Conservation (phyloP, 306 rosid genomes). For the Lupinus albus region DNA sequence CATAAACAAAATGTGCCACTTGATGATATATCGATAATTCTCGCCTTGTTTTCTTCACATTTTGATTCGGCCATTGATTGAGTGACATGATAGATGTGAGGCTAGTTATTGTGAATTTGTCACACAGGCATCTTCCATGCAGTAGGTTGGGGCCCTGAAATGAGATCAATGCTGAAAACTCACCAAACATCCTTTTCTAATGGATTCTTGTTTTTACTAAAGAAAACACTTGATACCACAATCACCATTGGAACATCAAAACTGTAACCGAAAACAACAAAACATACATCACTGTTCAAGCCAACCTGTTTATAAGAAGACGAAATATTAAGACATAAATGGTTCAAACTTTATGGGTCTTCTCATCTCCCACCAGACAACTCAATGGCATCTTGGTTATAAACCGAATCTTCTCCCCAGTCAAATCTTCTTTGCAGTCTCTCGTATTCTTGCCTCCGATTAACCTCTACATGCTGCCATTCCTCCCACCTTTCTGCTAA, state of each 20-base stretch:
- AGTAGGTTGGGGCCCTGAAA: too few relatives aligned
- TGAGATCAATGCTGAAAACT: constrained; percentile 10
- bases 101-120: not conserved
- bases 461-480: constrained; percentile 93
- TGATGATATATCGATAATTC: too few relatives aligned
- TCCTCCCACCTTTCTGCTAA: constrained; percentile 99
- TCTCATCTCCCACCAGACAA: constrained; percentile 89
- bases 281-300: constrained; percentile 33
- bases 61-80: too few relatives aligned
- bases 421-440: constrained; percentile 92
- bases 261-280: constrained; percentile 28
- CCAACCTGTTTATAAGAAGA: constrained; percentile 45
- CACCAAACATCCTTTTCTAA: constrained; percentile 25
- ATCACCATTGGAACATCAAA: constrained; percentile 20
- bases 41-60: too few relatives aligned
- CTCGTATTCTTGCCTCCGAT: constrained; percentile 84
- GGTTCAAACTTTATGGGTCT: constrained; percentile 21
- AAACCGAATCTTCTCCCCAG: constrained; percentile 94
- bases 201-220: not conserved
- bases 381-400: constrained; percentile 90
- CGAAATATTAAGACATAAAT: constrained; percentile 16
- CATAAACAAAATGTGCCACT: too few relatives aligned
- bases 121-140: not conserved
- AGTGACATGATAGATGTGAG: too few relatives aligned
- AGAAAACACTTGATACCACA: not conserved